Conservation (phyloP, 805 yeast species). For the Sugiyamaella qingdaonensis region DNA sequence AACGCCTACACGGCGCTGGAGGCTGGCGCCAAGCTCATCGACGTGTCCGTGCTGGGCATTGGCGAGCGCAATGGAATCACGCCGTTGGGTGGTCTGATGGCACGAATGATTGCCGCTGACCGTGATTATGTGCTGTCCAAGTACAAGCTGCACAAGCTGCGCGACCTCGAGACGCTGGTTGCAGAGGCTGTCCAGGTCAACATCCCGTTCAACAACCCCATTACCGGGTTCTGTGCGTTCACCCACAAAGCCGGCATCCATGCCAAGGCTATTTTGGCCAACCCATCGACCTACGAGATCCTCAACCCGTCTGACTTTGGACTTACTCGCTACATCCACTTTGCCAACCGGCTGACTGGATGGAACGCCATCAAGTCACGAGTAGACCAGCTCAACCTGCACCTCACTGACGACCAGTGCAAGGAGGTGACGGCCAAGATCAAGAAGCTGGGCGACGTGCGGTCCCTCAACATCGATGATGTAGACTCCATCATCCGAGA, state of each 20-base stretch:
- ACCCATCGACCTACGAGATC: slow-evolving; percentile 98
- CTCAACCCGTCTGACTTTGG: slow-evolving; percentile 94
- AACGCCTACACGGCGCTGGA: slow-evolving; percentile 97
- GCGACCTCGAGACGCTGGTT: slow-evolving; percentile 92
- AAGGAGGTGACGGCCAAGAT: slow-evolving; percentile 93
- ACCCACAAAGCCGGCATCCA: slow-evolving; percentile 99
- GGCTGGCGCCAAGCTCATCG: slow-evolving; percentile 94
- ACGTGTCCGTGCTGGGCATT: slow-evolving; percentile 92
- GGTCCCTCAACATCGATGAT: slow-evolving; percentile 92
- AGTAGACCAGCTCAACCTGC: slow-evolving; percentile 92
- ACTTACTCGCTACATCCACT: slow-evolving; percentile 91
- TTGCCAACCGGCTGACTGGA: slow-evolving; percentile 96
- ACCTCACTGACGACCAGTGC: slow-evolving; percentile 85
- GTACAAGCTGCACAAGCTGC: slow-evolving; percentile 90
- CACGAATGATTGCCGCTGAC: slow-evolving; percentile 98
- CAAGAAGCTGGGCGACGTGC: slow-evolving; percentile 89
- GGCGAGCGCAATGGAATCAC: slow-evolving; percentile 99
- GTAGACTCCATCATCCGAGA: slow-evolving; percentile 96
- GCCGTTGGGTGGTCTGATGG: slow-evolving; percentile 97
- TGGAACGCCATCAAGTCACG: slow-evolving; percentile 99
- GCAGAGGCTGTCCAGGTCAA: slow-evolving; percentile 97
- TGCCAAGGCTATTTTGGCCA: slow-evolving; percentile 97
- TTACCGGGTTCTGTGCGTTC: slow-evolving; percentile 98
- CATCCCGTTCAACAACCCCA: slow-evolving; percentile 96
- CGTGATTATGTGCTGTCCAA: slow-evolving; percentile 92